Conservation (phyloP, 768 basidiomycete species). For the Tylopilus sp. region DNA sequence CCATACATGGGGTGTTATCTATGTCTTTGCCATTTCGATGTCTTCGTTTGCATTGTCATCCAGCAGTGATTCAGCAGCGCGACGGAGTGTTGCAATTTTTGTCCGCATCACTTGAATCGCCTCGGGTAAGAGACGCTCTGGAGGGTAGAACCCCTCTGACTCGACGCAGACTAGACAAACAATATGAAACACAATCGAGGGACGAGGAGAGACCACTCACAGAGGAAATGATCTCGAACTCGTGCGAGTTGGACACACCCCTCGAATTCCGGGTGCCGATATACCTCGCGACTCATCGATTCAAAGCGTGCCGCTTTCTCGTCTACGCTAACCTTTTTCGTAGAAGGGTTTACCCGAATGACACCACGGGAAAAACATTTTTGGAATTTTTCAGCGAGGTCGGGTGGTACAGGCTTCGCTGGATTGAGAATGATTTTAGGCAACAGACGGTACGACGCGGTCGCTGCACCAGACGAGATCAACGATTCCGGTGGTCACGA, state of each 20-base stretch:
- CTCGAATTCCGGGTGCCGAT: constrained; percentile 88
- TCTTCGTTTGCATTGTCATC: constrained; percentile 44
- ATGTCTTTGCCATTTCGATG: constrained; percentile 50
- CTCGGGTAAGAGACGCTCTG: constrained; percentile 79
- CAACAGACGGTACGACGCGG: constrained; percentile 91
- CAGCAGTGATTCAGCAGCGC: constrained; percentile 57
- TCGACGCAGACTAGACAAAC: constrained; percentile 72
- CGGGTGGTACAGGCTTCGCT: constrained; percentile 68
- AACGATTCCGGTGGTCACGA: neutral
- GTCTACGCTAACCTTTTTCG: constrained; percentile 61
- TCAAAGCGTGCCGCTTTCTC: constrained; percentile 71
- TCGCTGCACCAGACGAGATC: constrained; percentile 49
- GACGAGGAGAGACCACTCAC: constrained; percentile 43
- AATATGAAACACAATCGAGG: neutral
- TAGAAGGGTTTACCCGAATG: constrained; percentile 56
- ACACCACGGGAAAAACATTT: constrained; percentile 86
- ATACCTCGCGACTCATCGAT: constrained; percentile 87
- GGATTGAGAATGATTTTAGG: constrained; percentile 75
- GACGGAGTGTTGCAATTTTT: constrained; percentile 63
- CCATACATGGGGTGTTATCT: constrained; percentile 1
- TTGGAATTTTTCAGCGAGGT: constrained; percentile 78
- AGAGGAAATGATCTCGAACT: constrained; percentile 90
- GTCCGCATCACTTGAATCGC: constrained; percentile 76
- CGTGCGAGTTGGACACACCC: constrained; percentile 80
- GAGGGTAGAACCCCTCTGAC: constrained; percentile 84